Evolutionary conservation across 192 early-diverging fungal genomes (phyloP).

Genomic region (Umbelopsis isabellina): DNA sequence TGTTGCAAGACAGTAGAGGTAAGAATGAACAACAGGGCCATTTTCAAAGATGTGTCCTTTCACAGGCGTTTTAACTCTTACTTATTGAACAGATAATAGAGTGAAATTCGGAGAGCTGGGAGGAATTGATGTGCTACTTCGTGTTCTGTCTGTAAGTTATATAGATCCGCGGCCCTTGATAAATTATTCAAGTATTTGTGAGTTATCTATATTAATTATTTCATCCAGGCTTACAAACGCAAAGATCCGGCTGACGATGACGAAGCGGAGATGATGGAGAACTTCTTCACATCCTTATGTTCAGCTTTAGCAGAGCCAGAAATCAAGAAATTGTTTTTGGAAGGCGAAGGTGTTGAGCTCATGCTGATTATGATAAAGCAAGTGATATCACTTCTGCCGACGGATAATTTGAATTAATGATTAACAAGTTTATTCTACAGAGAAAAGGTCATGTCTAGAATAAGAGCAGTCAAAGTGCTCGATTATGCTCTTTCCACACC

Average conservation of each 20-base stretch:
- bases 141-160: slow-evolving; percentile 56
- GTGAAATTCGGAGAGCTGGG: slow-evolving; percentile 50
- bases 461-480: slow-evolving; percentile 86
- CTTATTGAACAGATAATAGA: slow-evolving; percentile 43
- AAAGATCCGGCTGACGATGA: slow-evolving; percentile 84
- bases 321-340: slow-evolving; percentile 75
- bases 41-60: not conserved
- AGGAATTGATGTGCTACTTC: slow-evolving; percentile 74
- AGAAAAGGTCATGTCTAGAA: slow-evolving; percentile 78
- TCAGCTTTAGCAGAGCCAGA: slow-evolving; percentile 65
- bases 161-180: too few relatives aligned
- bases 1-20: slow-evolving; percentile 72
- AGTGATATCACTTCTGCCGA: slow-evolving; percentile 1
- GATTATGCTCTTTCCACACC: slow-evolving; percentile 72
- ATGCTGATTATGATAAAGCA: slow-evolving; percentile 89
- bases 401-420: not conserved
- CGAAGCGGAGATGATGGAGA: slow-evolving; percentile 92
- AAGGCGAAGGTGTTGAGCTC: slow-evolving; percentile 88
- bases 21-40: not conserved
- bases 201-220: not conserved
- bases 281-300: slow-evolving; percentile 85
- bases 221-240: slow-evolving; percentile 49
- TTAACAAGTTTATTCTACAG: slow-evolving; percentile 36
- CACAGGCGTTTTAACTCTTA: not conserved
- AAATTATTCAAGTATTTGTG: not conserved